Conservation (phyloP, 345 rosid genomes). For the Litchi chinensis region DNA sequence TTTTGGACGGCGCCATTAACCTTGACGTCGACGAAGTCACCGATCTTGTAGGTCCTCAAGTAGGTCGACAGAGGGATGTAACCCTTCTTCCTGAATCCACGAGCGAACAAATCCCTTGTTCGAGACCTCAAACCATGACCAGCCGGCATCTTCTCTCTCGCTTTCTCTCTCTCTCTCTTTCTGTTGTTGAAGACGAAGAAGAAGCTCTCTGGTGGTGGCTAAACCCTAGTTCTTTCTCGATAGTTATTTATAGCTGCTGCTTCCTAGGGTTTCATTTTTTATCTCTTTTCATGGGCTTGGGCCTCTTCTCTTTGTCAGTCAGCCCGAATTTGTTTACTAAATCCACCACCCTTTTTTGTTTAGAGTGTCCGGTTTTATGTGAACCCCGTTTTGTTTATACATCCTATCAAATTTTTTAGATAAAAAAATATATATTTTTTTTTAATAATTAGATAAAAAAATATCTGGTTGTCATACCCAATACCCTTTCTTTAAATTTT, state of each 20-base stretch:
- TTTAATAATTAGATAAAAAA: too few relatives aligned
- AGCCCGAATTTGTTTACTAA: too few relatives aligned
- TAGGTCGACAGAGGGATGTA: slow-evolving; percentile 70
- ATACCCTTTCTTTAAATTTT: too few relatives aligned
- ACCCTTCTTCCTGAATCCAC: slow-evolving; percentile 84
- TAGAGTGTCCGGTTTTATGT: too few relatives aligned
- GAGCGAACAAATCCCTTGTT: slow-evolving; percentile 64
- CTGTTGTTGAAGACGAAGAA: background rate
- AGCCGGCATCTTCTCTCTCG: slow-evolving; percentile 56
- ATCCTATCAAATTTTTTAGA: too few relatives aligned
- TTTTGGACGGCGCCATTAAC: slow-evolving; percentile 80
- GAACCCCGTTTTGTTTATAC: too few relatives aligned
- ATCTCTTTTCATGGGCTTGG: background rate
- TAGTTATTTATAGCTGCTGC: background rate
- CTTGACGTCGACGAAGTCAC: slow-evolving; percentile 67
- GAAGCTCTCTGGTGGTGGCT: background rate
- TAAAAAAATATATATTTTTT: too few relatives aligned
- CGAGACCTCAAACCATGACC: slow-evolving; percentile 71
- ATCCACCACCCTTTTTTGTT: too few relatives aligned
- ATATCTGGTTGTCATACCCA: too few relatives aligned
- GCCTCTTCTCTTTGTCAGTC: background rate
- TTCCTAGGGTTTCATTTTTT: slow-evolving; percentile 18
- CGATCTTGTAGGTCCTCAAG: slow-evolving; percentile 65
- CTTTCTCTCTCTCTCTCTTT: slow-evolving; percentile 1
- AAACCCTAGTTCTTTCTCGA: background rate